These are phyloP conservation scores for Tetrapyrgos nigripes DNA, from an alignment of 1,284 basidiomycete genomes.

Conservation along the genomic window DNA sequence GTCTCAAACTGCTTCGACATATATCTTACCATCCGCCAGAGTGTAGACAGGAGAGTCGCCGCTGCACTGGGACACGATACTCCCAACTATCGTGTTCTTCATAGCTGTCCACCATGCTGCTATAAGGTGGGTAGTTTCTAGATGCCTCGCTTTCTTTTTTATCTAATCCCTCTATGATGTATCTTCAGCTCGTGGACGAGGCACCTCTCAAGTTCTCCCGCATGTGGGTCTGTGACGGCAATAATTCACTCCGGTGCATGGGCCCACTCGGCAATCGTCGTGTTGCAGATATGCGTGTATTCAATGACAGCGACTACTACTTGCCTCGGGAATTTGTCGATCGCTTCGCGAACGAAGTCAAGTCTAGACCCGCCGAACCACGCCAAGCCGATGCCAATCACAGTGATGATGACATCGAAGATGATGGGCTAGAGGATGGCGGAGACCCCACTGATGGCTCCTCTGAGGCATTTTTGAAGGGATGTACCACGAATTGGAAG, in stretches of 20 bases:
- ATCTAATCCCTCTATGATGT: background rate
- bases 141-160: background rate
- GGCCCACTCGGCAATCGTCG: background rate
- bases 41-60: background rate
- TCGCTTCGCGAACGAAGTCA: slow-evolving; percentile 19
- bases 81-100: background rate
- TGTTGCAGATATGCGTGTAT: background rate
- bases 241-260: background rate
- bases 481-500: slow-evolving; percentile 30
- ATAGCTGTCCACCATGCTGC: slow-evolving; percentile 3
- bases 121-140: background rate
- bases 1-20: background rate
- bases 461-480: background rate
- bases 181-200: background rate
- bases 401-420: slow-evolving; percentile 4
- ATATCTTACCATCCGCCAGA: background rate
- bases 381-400: background rate
- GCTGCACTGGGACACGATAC: background rate
- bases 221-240: slow-evolving; percentile 1
- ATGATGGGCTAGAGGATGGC: background rate
- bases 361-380: slow-evolving; percentile 5
- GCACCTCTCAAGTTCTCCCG: background rate
- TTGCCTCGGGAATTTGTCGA: background rate
- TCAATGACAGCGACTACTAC: background rate
- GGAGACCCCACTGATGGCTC: slow-evolving; percentile 10